phyloP scores from a whole-genome alignment of 129 eudicot genomes.

The carrot (Daucus carota) region DH1_v3.0 NC_030387.2:27528501-27529000 shows the following conservation, averaged over 20 bases:
- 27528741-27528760: constrained; percentile 70
- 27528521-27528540: constrained; percentile 94
- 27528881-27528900: neutral
- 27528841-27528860: neutral
- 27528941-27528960: neutral
- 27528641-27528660: constrained; percentile 96
- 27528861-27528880: neutral
- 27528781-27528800: constrained; percentile 93
- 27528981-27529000: neutral
- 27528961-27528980: neutral
- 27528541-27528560: constrained; percentile 96
- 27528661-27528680: constrained; percentile 76
- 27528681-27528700: constrained; percentile 81
- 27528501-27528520: constrained; percentile 91
- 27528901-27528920: neutral
- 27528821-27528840: neutral
- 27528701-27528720: constrained; percentile 82
- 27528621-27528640: constrained; percentile 57
- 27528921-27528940: neutral
- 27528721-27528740: constrained; percentile 96
- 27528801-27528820: constrained; percentile 78
- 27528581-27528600: neutral
- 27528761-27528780: constrained; percentile 76
- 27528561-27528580: constrained; percentile 32
- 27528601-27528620: constrained; percentile 10